These are phyloP conservation scores for Cercospora berteroae DNA, from an alignment of 2,329 filamentous ascomycete species.

Conservation along the genomic window DNA sequence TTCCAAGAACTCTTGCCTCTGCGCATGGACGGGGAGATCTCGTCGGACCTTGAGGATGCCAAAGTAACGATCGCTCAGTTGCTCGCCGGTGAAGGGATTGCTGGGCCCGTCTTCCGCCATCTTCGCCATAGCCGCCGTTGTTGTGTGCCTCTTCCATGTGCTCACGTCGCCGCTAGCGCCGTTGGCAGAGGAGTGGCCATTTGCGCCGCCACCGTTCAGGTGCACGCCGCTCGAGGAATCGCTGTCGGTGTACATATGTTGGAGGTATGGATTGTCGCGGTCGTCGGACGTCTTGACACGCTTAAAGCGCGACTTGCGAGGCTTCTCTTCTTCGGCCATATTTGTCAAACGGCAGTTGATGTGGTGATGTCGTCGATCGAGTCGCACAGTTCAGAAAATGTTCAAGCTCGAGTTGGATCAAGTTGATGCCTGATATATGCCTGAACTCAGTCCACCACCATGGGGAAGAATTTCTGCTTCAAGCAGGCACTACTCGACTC, in stretches of 20 bases:
- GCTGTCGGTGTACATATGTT: conserved; percentile 69
- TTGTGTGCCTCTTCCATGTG: conserved; percentile 72
- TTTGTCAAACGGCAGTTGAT: background rate
- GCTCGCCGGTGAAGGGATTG: conserved; percentile 80
- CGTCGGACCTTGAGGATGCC: conserved; percentile 80
- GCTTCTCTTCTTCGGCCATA: conserved; percentile 47
- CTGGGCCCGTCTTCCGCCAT: conserved; percentile 73
- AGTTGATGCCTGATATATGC: conserved; percentile 1
- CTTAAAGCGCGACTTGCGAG: conserved; percentile 36
- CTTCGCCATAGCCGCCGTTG: conserved; percentile 72
- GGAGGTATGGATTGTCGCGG: conserved; percentile 79
- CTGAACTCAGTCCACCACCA: background rate
- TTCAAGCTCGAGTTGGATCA: background rate
- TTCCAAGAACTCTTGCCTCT: conserved; percentile 87
- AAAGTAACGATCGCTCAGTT: conserved; percentile 82
- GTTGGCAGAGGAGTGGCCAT: conserved; percentile 13
- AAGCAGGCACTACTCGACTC: background rate
- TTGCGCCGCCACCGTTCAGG: conserved; percentile 29
- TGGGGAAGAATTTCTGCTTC: conserved; percentile 4
- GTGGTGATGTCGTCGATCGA: conserved; percentile 4
- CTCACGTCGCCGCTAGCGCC: conserved; percentile 43
- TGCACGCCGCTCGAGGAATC: conserved; percentile 36
- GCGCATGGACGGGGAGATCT: conserved; percentile 85
- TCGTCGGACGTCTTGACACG: conserved; percentile 59
- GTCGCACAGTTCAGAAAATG: conserved; percentile 5